Conservation (phyloP, 257 asterid species). For the Cynanchum wilfordii region DNA sequence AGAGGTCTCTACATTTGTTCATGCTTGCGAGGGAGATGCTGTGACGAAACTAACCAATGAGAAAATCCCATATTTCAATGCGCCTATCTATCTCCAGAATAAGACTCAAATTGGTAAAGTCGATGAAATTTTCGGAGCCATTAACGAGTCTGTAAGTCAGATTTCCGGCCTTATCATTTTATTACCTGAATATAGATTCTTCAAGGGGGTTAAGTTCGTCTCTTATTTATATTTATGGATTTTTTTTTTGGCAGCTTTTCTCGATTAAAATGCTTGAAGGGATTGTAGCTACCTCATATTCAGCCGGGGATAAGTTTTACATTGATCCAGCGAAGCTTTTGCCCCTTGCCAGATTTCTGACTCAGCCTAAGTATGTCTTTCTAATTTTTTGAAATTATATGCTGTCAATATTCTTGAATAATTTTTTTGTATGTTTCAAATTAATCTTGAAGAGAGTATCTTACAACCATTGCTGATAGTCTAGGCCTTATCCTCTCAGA, state of each 20-base stretch:
- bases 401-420: not conserved
- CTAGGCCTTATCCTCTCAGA: too few species aligned
- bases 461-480: too few species aligned
- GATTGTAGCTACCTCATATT: constrained; percentile 76
- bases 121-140: constrained; percentile 94
- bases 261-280: constrained; percentile 91
- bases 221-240: not conserved
- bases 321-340: constrained; percentile 91
- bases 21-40: constrained; percentile 95
- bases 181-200: not conserved
- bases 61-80: constrained; percentile 88
- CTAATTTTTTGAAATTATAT: not conserved
- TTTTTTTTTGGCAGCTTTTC: constrained; percentile 44
- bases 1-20: constrained; percentile 78
- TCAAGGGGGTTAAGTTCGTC: constrained; percentile 1
- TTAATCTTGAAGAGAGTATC: not conserved
- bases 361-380: constrained; percentile 70
- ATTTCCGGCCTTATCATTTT: not conserved
- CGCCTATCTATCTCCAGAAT: constrained; percentile 87
- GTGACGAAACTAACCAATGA: constrained; percentile 81
- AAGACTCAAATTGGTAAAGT: constrained; percentile 98
- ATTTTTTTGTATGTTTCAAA: not conserved
- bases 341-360: constrained; percentile 73
- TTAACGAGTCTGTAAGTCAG: constrained; percentile 83
- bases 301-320: constrained; percentile 81